Conservation (phyloP, 345 rosid species). For the Heritiera fomes region DNA sequence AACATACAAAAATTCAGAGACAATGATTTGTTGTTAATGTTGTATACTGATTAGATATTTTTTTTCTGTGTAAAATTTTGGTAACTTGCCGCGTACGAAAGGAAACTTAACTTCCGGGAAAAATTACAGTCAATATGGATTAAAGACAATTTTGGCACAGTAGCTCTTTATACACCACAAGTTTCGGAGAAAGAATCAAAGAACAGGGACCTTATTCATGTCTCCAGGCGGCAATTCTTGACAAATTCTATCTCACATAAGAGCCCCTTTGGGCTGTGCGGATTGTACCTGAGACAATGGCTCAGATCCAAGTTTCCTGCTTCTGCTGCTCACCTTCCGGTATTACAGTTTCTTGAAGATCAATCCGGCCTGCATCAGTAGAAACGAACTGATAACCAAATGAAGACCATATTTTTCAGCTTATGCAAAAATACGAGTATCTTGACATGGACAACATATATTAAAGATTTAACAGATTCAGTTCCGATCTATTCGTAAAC, state of each 20-base stretch:
- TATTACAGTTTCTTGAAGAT: slow-evolving; percentile 57
- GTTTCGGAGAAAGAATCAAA: slow-evolving; percentile 9
- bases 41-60: not conserved
- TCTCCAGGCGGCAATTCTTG: slow-evolving; percentile 21
- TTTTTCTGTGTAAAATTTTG: not conserved
- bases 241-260: slow-evolving; percentile 23
- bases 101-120: slow-evolving; percentile 2
- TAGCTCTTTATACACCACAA: slow-evolving; percentile 17
- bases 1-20: too few species aligned
- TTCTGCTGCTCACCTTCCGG: slow-evolving; percentile 57
- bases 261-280: not conserved
- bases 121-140: slow-evolving; percentile 22
- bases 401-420: not conserved
- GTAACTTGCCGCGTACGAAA: not conserved
- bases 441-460: not conserved
- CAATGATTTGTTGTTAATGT: not conserved
- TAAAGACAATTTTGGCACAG: slow-evolving; percentile 30
- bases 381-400: not conserved
- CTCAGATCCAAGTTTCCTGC: slow-evolving; percentile 40
- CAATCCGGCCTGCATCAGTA: slow-evolving; percentile 59
- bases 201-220: slow-evolving; percentile 29
- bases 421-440: not conserved
- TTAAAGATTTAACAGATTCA: not conserved
- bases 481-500: not conserved
- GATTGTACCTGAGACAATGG: not conserved